Conservation (phyloP, 2,329 filamentous ascomycete genomes). For the Coniochaeta prunicola region DNA sequence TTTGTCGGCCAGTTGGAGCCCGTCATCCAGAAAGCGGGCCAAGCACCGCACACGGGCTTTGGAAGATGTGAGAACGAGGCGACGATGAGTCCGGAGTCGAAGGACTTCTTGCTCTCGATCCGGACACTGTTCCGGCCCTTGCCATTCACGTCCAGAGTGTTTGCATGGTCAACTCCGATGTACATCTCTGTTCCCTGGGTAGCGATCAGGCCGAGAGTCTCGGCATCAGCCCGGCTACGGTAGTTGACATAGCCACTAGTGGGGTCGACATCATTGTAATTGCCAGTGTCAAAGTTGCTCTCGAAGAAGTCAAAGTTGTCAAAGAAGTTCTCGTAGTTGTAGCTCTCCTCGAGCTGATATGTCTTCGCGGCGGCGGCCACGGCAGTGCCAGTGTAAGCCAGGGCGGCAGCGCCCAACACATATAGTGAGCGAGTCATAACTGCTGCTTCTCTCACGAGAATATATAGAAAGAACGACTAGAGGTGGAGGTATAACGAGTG, state of each 20-base stretch:
- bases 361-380: conserved; percentile 23
- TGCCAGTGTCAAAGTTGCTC: conserved; percentile 10
- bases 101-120: conserved; percentile 54
- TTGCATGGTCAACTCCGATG: conserved; percentile 2
- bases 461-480: conserved; percentile 15
- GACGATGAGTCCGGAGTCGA: conserved; percentile 61
- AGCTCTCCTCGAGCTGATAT: conserved; percentile 31
- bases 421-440: conserved; percentile 34
- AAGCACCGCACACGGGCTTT: conserved; percentile 56
- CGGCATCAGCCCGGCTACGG: conserved; percentile 24
- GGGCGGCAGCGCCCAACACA: conserved; percentile 28
- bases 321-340: conserved; percentile 37
- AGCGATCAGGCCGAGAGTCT: conserved; percentile 24
- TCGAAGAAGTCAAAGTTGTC: conserved; percentile 37
- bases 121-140: conserved; percentile 48
- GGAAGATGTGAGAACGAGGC: conserved; percentile 65
- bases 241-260: conserved; percentile 60
- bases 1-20: conserved; percentile 49
- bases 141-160: too few relatives aligned
- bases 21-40: conserved; percentile 60
- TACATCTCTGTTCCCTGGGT: conserved; percentile 6
- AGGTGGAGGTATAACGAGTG: conserved; percentile 24
- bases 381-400: conserved; percentile 23
- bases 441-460: conserved; percentile 16
- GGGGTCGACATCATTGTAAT: conserved; percentile 38